phyloP scores from a whole-genome alignment of 208 protist species.

The Crithidia thermophila region DNA sequence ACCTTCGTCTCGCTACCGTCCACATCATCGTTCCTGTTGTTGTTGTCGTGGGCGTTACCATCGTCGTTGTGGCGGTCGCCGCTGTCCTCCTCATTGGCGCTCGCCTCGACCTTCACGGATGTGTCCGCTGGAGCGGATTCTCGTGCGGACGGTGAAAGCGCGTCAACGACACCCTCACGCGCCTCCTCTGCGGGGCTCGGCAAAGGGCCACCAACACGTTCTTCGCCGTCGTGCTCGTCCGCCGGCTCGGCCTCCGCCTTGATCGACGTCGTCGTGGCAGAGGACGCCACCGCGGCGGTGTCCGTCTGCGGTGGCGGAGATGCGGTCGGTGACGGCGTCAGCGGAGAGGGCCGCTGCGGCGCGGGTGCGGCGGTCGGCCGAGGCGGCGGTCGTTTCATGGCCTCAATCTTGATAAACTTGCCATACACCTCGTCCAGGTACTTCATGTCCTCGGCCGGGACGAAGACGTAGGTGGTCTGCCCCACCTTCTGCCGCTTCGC shows the following conservation, averaged over 20 bases:
- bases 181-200: not conserved
- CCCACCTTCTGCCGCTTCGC: slow-evolving; percentile 50
- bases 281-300: slow-evolving; percentile 1
- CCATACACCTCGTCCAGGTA: slow-evolving; percentile 64
- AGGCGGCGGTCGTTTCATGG: slow-evolving; percentile 13
- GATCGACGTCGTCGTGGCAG: not conserved
- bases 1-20: too few relatives aligned
- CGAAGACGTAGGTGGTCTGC: slow-evolving; percentile 53
- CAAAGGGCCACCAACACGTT: not conserved
- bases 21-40: too few relatives aligned
- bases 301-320: too few relatives aligned
- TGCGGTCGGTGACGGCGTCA: not conserved
- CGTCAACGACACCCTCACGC: too few relatives aligned
- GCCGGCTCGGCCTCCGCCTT: not conserved
- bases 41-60: too few relatives aligned
- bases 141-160: too few relatives aligned
- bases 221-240: not conserved
- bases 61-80: too few relatives aligned
- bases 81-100: too few relatives aligned
- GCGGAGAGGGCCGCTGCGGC: not conserved
- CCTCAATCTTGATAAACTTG: slow-evolving; percentile 60
- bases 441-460: slow-evolving; percentile 59
- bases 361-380: not conserved
- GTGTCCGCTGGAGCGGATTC: too few relatives aligned
- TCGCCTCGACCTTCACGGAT: too few relatives aligned